Evolutionary conservation across 257 asterid species (phyloP).

Genomic region (Solanum dulcamara): DNA sequence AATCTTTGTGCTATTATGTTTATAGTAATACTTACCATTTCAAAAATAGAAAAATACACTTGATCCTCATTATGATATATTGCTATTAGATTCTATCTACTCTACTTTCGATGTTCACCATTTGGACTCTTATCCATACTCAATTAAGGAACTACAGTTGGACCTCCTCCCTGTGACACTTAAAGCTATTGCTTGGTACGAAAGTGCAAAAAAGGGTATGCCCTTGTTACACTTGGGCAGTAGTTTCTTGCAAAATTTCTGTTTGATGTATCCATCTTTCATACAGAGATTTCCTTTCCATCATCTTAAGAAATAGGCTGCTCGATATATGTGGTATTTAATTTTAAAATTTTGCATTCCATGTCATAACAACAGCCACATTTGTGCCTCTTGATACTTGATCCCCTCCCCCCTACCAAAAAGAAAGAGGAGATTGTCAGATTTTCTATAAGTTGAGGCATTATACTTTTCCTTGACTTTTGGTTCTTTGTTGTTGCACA

Average conservation of each 20-base stretch:
- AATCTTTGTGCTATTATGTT: conserved; percentile 42
- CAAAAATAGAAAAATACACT: not conserved
- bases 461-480: not conserved
- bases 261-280: not conserved
- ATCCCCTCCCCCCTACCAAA: not conserved
- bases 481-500: not conserved
- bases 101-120: not conserved
- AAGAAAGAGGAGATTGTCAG: not conserved
- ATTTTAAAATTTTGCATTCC: not conserved
- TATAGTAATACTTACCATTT: not conserved
- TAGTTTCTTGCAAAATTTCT: not conserved
- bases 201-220: not conserved
- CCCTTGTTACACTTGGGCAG: not conserved
- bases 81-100: not conserved
- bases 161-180: not conserved
- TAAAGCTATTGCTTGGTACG: not conserved
- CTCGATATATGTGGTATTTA: not conserved
- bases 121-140: not conserved
- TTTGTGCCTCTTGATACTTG: not conserved
- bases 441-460: not conserved
- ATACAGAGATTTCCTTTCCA: not conserved
- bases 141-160: not conserved
- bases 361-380: not conserved
- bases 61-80: not conserved
- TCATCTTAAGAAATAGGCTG: not conserved